Percentiles rank a stretch among this genome's conserved stretches.
Evolutionary conservation across 257 asterid genomes (phyloP).

Genomic region (Ophiorrhiza pumila): DNA sequence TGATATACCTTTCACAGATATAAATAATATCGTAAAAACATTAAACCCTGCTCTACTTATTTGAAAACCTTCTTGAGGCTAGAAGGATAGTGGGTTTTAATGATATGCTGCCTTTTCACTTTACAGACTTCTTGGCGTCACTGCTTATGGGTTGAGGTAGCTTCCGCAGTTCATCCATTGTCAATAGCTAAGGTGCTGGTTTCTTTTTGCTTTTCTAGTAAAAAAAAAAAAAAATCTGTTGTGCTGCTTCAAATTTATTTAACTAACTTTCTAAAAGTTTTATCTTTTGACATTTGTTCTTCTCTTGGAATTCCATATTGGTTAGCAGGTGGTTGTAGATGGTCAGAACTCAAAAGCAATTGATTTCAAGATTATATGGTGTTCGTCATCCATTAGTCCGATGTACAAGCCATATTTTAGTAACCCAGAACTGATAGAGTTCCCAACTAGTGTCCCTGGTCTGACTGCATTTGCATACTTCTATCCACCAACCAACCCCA

Average conservation of each 20-base stretch:
- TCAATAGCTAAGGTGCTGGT: conserved; percentile 77
- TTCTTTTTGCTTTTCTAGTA: not conserved
- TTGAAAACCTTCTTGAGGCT: conserved; percentile 2
- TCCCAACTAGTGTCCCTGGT: conserved; percentile 86
- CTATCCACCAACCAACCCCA: conserved; percentile 87
- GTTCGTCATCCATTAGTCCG: conserved; percentile 58
- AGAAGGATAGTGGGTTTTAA: conserved; percentile 12
- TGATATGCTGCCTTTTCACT: conserved; percentile 36
- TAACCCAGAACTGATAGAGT: conserved; percentile 74
- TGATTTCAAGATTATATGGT: conserved; percentile 65
- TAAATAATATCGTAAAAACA: conserved; percentile 58
- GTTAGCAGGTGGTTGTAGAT: conserved; percentile 64
- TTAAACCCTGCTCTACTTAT: not conserved
- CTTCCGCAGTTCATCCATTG: conserved; percentile 73
- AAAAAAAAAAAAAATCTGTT: conserved; percentile 1
- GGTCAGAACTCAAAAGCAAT: conserved; percentile 60
- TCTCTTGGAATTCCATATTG: conserved; percentile 11
- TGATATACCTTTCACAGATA: conserved; percentile 80
- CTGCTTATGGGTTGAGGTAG: conserved; percentile 79
- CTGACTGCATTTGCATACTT: conserved; percentile 86
- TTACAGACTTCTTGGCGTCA: conserved; percentile 61
- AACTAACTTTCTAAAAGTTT: conserved; percentile 1
- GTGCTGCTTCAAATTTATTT: conserved; percentile 20
- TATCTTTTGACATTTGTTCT: not conserved
- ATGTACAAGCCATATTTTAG: conserved; percentile 51